Evolutionary conservation across 192 early-diverging fungal species (phyloP).

Genomic region (Mortierella hygrophila): DNA sequence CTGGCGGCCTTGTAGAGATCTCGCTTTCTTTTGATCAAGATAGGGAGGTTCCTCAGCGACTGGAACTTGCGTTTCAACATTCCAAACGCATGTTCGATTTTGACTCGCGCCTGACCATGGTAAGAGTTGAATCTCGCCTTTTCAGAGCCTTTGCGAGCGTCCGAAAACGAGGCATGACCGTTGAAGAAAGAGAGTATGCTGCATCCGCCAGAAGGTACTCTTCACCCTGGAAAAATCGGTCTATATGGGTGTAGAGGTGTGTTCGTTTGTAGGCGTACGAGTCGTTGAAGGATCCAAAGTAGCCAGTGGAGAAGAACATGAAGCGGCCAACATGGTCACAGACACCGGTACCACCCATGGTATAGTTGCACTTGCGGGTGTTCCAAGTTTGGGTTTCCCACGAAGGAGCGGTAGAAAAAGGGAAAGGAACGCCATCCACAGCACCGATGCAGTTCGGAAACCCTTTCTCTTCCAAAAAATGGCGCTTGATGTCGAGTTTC

Average conservation of each 20-base stretch:
- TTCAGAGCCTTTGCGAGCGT: neutral
- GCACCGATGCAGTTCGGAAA: conserved; percentile 23
- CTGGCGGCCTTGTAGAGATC: neutral
- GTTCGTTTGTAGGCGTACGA: conserved; percentile 2
- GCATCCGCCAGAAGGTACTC: conserved; percentile 27
- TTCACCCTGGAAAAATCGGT: conserved; percentile 16
- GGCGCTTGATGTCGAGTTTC: neutral
- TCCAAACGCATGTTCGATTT: conserved; percentile 25
- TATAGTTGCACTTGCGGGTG: conserved; percentile 12
- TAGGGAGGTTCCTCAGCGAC: conserved; percentile 4
- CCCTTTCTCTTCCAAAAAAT: neutral
- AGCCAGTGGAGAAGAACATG: conserved; percentile 13
- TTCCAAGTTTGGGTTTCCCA: conserved; percentile 4
- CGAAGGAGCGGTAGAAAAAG: conserved; percentile 5
- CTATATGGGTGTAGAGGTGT: neutral
- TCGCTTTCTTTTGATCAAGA: neutral
- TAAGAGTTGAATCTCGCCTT: conserved; percentile 14
- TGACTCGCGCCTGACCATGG: conserved; percentile 12
- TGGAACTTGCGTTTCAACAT: conserved; percentile 27
- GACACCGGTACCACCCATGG: conserved; percentile 14
- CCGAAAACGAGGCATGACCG: conserved; percentile 9
- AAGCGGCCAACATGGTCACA: conserved; percentile 22
- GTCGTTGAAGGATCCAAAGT: conserved; percentile 27
- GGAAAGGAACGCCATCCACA: conserved; percentile 23
- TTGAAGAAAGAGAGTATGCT: neutral